Evolutionary conservation across 805 yeast genomes (phyloP), one percentile per base, ranked within the genome.

Genomic region (Sugiyamaella chiloensis): DNA sequence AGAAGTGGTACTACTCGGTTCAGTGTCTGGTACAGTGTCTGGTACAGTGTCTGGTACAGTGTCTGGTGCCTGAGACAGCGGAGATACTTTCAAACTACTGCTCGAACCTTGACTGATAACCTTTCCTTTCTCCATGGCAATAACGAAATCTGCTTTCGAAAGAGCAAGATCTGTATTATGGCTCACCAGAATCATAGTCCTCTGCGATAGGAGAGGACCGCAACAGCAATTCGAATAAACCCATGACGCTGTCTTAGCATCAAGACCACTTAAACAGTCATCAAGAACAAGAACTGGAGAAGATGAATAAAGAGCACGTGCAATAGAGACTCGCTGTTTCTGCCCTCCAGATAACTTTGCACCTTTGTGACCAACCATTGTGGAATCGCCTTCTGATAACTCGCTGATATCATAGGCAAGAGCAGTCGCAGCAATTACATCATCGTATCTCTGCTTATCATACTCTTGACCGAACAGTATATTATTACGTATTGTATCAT

Each of bases 291-390:
- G 70, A 24, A 85, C 79, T 56, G 83, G 86, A 14, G 74, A 73
- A 31, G 77, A 71, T 16, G 80, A 75, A 58, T 86, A 86, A 1
- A 83, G 87, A 1, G 89, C 82, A 60, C 95, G 74, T 2, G 95
- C 95, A 50, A 86, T 66, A 56, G 79, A 78, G 46, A 86, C 78
- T 62, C 95, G 75, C 0, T 93, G 90, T 69, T 86, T 86, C 61
- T 86, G 95, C 45, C 95, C 95, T 48, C 95, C 95, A 11, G 89
- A 82, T 35, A 86, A 66, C 0, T 91, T 85, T 42, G 87, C 79
- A 56, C 95, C 95, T 59, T 87, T 73, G 60, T 86, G 95, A 52
- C 95, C 95, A 55, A 86, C 84, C 60, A 85, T 86, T 0, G 93
- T 84, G 40, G 63, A 58, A 57, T 87, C 95, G 30, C 90, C 91